Conservation (phyloP, 306 rosid species). For the Corylus avellana region DNA sequence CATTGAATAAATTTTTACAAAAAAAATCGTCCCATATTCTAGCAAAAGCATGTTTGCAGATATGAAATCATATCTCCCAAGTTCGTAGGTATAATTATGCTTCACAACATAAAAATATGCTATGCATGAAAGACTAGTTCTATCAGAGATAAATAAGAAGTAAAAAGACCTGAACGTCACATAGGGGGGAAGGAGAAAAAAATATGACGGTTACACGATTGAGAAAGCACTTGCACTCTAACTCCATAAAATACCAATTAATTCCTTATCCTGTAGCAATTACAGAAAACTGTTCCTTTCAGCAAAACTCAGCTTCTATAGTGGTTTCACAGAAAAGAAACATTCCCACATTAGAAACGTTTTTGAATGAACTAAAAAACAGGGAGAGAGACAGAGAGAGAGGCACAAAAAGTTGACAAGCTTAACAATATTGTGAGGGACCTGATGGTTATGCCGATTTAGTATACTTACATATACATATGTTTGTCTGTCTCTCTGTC, state of each 20-base stretch:
- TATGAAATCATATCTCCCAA: not conserved
- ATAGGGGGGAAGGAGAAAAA: not conserved
- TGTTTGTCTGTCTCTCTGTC: not conserved
- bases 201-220: not conserved
- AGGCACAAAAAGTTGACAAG: not conserved
- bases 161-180: not conserved
- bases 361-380: not conserved
- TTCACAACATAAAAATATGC: not conserved
- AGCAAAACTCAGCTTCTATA: not conserved
- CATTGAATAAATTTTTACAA: not conserved
- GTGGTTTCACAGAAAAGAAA: not conserved
- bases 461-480: not conserved
- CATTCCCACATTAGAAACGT: not conserved
- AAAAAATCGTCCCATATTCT: not conserved
- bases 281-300: not conserved
- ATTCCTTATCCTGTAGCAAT: not conserved
- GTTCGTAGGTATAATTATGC: not conserved
- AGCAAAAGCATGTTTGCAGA: not conserved
- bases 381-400: not conserved
- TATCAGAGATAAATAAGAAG: not conserved
- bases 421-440: not conserved
- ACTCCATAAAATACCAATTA: too few species aligned
- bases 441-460: not conserved
- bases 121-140: not conserved
- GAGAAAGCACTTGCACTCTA: not conserved